These are phyloP conservation scores for Boletus rubroflammeus DNA, from an alignment of 768 basidiomycete genomes.

Conservation along the genomic window DNA sequence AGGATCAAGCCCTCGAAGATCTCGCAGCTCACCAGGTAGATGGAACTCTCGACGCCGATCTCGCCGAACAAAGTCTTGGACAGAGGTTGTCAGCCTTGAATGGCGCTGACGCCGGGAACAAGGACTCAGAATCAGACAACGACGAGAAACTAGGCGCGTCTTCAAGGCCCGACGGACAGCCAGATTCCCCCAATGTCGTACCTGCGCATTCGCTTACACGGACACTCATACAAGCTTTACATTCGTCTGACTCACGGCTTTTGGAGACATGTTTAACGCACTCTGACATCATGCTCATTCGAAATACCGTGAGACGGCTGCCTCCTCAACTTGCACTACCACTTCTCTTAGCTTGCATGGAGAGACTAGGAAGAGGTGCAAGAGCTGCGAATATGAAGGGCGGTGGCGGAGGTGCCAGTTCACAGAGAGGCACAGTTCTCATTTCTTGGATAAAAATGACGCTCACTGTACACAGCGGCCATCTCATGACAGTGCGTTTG, in stretches of 20 bases:
- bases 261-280: constrained; percentile 85
- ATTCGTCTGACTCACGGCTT: constrained; percentile 86
- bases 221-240: constrained; percentile 92
- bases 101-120: constrained; percentile 41
- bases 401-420: constrained; percentile 74
- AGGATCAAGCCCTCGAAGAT: constrained; percentile 52
- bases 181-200: constrained; percentile 39
- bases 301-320: constrained; percentile 80
- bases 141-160: constrained; percentile 41
- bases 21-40: constrained; percentile 49
- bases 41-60: constrained; percentile 73
- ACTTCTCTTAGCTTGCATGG: constrained; percentile 83
- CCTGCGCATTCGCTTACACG: constrained; percentile 88
- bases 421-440: constrained; percentile 67
- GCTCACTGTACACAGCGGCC: constrained; percentile 79
- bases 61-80: constrained; percentile 89
- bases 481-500: constrained; percentile 85
- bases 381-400: constrained; percentile 72
- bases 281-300: constrained; percentile 75
- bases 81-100: constrained; percentile 79
- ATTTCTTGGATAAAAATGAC: constrained; percentile 80
- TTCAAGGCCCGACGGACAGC: constrained; percentile 14
- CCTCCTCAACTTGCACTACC: constrained; percentile 86
- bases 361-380: constrained; percentile 76
- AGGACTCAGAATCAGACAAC: constrained; percentile 40